phyloP scores from a whole-genome alignment of 345 rosid species.

The Toxicodendron radicans region DNA sequence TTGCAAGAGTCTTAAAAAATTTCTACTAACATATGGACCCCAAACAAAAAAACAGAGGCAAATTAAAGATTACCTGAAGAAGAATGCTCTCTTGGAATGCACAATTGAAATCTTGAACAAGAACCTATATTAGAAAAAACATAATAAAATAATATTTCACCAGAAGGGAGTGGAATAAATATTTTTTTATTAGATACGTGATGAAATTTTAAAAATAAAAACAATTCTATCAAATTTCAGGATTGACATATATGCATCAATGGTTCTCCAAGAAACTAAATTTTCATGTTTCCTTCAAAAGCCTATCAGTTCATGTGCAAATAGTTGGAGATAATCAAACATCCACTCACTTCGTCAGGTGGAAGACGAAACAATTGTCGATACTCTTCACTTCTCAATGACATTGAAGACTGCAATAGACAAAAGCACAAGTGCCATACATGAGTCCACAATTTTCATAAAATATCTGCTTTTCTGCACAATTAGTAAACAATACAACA shows the following conservation, averaged over 20 bases:
- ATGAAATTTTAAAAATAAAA: background rate
- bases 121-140: constrained; percentile 43
- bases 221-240: background rate
- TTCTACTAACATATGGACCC: background rate
- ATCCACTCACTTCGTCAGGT: constrained; percentile 63
- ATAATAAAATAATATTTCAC: constrained; percentile 1
- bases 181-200: background rate
- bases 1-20: constrained; percentile 1
- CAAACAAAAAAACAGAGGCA: background rate
- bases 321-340: background rate
- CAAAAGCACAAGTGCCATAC: constrained; percentile 8
- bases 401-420: constrained; percentile 42
- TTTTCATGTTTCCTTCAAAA: background rate
- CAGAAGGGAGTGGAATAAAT: background rate
- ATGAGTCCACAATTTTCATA: background rate
- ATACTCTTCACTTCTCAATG: constrained; percentile 78
- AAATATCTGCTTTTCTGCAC: background rate
- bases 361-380: constrained; percentile 85
- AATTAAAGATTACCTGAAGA: constrained; percentile 60
- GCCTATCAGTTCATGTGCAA: background rate
- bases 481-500: background rate
- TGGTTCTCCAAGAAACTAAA: background rate
- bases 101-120: constrained; percentile 94
- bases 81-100: constrained; percentile 95
- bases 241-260: no score